Evolutionary conservation across 768 basidiomycete species (phyloP).

Genomic region (Epithele typhae): DNA sequence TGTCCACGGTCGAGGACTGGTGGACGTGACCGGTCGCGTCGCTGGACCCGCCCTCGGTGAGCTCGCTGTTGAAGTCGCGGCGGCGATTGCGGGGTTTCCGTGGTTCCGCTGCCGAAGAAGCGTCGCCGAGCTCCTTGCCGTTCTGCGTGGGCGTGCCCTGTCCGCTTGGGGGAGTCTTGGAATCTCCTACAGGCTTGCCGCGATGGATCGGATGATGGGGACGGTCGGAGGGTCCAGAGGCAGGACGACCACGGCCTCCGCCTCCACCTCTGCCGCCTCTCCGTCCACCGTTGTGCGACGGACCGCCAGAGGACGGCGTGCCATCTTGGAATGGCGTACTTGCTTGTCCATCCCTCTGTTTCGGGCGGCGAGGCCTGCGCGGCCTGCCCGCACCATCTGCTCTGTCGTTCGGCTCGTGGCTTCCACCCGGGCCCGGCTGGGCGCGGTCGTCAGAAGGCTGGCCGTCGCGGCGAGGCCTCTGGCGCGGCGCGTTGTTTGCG

Average conservation of each 20-base stretch:
- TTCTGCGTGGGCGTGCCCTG: background rate
- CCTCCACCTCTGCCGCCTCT: background rate
- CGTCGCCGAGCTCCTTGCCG: background rate
- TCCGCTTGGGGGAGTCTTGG: background rate
- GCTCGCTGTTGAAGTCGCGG: slow-evolving; percentile 9
- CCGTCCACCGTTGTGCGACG: background rate
- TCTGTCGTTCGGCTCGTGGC: background rate
- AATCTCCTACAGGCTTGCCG: background rate
- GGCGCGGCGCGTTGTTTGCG: no score
- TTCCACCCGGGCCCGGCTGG: no score
- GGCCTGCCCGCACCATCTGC: slow-evolving; percentile 12
- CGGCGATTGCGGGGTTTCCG: slow-evolving; percentile 5
- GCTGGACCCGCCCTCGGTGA: slow-evolving; percentile 3
- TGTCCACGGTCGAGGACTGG: slow-evolving; percentile 5
- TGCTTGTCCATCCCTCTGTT: background rate
- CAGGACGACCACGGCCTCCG: background rate
- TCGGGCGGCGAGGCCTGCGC: slow-evolving; percentile 11
- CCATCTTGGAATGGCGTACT: slow-evolving; percentile 7
- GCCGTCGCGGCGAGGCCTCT: no score
- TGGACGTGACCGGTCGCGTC: background rate
- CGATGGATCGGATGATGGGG: background rate
- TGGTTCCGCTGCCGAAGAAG: background rate
- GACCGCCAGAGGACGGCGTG: background rate
- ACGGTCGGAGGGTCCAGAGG: background rate
- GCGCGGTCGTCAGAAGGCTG: no score